These are phyloP conservation scores for Colletotrichum theobromicola DNA, from an alignment of 2,329 filamentous ascomycete genomes.

Conservation along the genomic window DNA sequence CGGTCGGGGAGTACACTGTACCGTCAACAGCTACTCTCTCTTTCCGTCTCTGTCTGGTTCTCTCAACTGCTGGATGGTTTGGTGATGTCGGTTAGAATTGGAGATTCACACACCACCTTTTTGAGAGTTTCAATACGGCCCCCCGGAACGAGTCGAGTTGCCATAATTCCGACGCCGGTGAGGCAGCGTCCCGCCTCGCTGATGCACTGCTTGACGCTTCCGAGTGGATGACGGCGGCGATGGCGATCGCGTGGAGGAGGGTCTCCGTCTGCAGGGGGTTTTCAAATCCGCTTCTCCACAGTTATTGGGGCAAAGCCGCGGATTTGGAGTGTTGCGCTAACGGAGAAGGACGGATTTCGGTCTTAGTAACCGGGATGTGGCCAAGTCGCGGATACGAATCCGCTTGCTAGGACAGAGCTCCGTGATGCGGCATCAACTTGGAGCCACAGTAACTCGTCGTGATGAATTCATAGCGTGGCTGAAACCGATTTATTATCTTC, in stretches of 20 bases:
- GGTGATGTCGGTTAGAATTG: neutral
- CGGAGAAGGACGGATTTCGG: neutral
- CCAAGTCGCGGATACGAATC: constrained; percentile 2
- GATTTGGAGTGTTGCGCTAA: neutral
- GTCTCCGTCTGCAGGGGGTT: constrained; percentile 1
- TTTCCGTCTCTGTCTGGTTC: no score
- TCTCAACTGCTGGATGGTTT: neutral
- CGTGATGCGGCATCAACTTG: neutral
- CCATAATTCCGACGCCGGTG: constrained; percentile 5
- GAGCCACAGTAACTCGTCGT: neutral
- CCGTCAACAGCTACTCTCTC: neutral
- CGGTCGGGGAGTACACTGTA: neutral
- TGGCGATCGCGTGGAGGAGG: neutral
- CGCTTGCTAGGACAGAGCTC: neutral
- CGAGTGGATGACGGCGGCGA: neutral
- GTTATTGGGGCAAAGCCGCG: neutral
- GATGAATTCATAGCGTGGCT: neutral
- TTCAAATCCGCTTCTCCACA: constrained; percentile 1
- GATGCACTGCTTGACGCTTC: neutral
- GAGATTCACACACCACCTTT: neutral
- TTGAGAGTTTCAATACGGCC: neutral
- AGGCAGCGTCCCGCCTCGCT: neutral
- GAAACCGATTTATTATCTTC: neutral
- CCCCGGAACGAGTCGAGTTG: neutral
- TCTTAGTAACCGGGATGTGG: fast-evolving